Base-by-base conservation (phyloP, 2,329 filamentous ascomycete species). In the Cercospora sesami region DNA sequence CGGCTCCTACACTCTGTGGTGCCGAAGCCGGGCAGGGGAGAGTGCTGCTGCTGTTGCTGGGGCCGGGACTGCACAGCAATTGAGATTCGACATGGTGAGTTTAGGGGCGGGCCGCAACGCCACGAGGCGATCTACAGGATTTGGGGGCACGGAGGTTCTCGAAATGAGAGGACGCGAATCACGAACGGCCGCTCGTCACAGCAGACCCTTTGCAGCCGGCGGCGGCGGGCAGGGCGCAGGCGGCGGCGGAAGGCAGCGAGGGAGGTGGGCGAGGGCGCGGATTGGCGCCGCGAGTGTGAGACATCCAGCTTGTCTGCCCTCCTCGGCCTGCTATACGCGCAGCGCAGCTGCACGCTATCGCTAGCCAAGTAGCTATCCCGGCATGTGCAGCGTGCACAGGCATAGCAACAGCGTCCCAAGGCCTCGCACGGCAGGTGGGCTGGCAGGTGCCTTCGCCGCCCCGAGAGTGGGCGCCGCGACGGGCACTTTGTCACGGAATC, bases 311-410 rank as follows among this genome's bases (percentile, higher is more conserved):
- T 18, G 45, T 51, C 45, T n/a, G 36, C 36, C 0, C 14, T n/a
- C 36, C 36, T 42, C 36, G 36, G 36, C 36, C 16, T 42, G 36
- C 48, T 51, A 58, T 57, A 64, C 60, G 42, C 60, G 60, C 28
- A 33, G 45, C 5, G 26, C 26, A 31, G 30, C 53, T 64, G 62
- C 62, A 64, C 62, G 33, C 30, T 26, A 57, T 55, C 36, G 26
- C 48, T 42, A 55, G 48, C 51, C 62, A 33, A 39, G 48, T 18
- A 55, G 45, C 48, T n/a, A 45, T 64, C 48, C 62, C 33, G 42
- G 61, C 45, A 62, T 39, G 33, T 60, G 58, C 58, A 60, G 31
- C 58, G 48, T 18, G 48, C 60, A 62, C 60, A 62, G 60, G 60
- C 60, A 63, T 42, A n/a, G 36, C 36, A n/a, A 42, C 36, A 42